Base-by-base conservation (phyloP, 2,329 filamentous ascomycete species). In the Rhexocercosporidium sp. region DNA sequence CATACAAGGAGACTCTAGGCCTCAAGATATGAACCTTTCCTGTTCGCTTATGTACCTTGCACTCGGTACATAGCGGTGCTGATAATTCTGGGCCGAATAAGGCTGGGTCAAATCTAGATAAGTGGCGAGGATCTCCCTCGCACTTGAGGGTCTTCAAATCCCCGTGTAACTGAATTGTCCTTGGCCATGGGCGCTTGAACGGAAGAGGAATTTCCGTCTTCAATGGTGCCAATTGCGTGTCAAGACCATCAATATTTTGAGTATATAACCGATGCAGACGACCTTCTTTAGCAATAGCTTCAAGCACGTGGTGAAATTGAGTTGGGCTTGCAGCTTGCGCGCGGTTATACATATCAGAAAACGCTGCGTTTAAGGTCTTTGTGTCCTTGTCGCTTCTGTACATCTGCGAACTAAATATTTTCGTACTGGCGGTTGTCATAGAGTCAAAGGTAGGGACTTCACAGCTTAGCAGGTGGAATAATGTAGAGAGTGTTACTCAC, bases 241-340 rank as follows among this genome's bases (percentile, higher is more conserved):
- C 94, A 71, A 98, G 90, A 67, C 93, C 92, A 81, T 98, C 94
- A 54, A 98, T 94, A 72, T 98, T 97, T 77, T 98, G 95, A 2
- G 93, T 94, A 79, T 97, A 98, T 9, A 98, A 85, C 51, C 95
- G 91, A 75, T 97, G 83, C 29, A 98, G 81, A 20, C 94, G 91
- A 60, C 90, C 92, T 79, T 97, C 93, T 66, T 91, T 86, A 11
- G 94, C 92, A 31, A 97, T 84, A 7, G 93, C 94, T 60, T 94
- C 94, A 39, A 98, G 85, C 77, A 98, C 85, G 77, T 96, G 92
- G 82, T 97, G 95, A 77, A 97, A 97, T 3, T 88, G 85, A 2
- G 94, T 97, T 14, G 95, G 93, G 70, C 89, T 82, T 65, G 94
- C 94, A 64, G 84, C 84, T 72, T 89, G 88, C 31, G 92, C 92